phyloP scores from a whole-genome alignment of 2,329 filamentous ascomycete genomes.

The Apiospora malaysiana region DNA sequence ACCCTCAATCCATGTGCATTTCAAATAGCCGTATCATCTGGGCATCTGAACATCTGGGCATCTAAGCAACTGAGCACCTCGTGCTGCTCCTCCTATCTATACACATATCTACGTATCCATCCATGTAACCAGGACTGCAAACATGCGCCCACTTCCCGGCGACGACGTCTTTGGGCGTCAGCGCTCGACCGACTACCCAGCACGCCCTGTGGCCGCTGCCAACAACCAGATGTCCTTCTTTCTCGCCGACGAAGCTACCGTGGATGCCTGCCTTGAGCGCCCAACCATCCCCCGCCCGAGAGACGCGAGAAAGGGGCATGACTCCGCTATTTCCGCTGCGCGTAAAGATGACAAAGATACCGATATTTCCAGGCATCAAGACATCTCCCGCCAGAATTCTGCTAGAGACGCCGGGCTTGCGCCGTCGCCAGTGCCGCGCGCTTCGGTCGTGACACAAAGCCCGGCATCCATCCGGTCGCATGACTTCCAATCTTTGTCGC shows the following conservation, averaged over 20 bases:
- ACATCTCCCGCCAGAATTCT: conserved; percentile 20
- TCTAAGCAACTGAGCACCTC: background rate
- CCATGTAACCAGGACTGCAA: conserved; percentile 21
- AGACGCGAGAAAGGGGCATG: conserved; percentile 40
- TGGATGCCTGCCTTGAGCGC: conserved; percentile 48
- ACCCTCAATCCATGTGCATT: conserved; percentile 7
- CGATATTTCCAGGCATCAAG: conserved; percentile 27
- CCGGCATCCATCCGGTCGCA: conserved; percentile 38
- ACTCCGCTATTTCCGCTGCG: background rate
- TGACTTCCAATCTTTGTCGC: conserved; percentile 42
- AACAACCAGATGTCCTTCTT: conserved; percentile 58
- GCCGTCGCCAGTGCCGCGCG: conserved; percentile 38
- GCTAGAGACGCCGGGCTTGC: conserved; percentile 1
- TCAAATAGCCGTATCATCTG: conserved; percentile 1
- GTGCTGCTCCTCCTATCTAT: conserved; percentile 22
- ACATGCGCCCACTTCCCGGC: conserved; percentile 54
- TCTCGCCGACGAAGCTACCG: conserved; percentile 55
- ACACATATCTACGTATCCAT: conserved; percentile 28
- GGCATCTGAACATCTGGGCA: background rate
- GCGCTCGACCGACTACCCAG: conserved; percentile 45
- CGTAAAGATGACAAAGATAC: conserved; percentile 33
- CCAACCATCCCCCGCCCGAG: conserved; percentile 36
- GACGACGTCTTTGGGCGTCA: conserved; percentile 50
- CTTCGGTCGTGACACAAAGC: conserved; percentile 41
- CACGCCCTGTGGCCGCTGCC: conserved; percentile 39